Evolutionary conservation across 768 basidiomycete species (phyloP).

Genomic region (Tylopilus rubrobrunneus): DNA sequence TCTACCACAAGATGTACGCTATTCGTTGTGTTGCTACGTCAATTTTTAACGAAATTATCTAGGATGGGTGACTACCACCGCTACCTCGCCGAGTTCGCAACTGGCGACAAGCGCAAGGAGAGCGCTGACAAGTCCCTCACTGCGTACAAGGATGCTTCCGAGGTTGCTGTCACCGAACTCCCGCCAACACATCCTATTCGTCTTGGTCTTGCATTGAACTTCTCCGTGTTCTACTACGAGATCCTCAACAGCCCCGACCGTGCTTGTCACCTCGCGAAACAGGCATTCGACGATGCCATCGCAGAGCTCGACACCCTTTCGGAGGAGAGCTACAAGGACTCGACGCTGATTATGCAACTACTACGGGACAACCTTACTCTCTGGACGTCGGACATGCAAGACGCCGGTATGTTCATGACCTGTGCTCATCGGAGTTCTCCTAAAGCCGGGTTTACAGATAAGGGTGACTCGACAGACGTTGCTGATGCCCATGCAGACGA

Average conservation of each 20-base stretch:
- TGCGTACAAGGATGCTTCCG: slow-evolving; percentile 96
- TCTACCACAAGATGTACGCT: slow-evolving; percentile 98
- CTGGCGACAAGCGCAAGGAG: slow-evolving; percentile 95
- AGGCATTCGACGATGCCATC: slow-evolving; percentile 98
- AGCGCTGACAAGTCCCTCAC: slow-evolving; percentile 96
- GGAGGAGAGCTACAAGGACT: slow-evolving; percentile 99
- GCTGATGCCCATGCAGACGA: slow-evolving; percentile 63
- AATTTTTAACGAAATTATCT: slow-evolving; percentile 12
- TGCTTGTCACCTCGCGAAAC: slow-evolving; percentile 98
- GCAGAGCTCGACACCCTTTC: slow-evolving; percentile 98
- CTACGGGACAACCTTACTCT: slow-evolving; percentile 96
- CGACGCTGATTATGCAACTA: slow-evolving; percentile 95
- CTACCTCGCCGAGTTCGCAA: slow-evolving; percentile 97
- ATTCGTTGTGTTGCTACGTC: background rate
- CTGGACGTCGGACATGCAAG: slow-evolving; percentile 99
- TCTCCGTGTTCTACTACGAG: slow-evolving; percentile 99
- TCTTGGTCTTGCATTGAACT: slow-evolving; percentile 97
- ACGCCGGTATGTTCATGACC: slow-evolving; percentile 61
- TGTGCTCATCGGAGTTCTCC: background rate
- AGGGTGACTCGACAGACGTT: slow-evolving; percentile 71
- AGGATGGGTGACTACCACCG: slow-evolving; percentile 99
- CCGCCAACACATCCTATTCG: slow-evolving; percentile 97
- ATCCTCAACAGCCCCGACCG: slow-evolving; percentile 98
- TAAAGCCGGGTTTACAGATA: slow-evolving; percentile 44
- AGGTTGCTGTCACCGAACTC: slow-evolving; percentile 94